A percentile compares a stretch with the other conserved stretches of the same genome.
Conservation (phyloP, 495 filamentous ascomycete species). For the Trichoderma reesei region DNA sequence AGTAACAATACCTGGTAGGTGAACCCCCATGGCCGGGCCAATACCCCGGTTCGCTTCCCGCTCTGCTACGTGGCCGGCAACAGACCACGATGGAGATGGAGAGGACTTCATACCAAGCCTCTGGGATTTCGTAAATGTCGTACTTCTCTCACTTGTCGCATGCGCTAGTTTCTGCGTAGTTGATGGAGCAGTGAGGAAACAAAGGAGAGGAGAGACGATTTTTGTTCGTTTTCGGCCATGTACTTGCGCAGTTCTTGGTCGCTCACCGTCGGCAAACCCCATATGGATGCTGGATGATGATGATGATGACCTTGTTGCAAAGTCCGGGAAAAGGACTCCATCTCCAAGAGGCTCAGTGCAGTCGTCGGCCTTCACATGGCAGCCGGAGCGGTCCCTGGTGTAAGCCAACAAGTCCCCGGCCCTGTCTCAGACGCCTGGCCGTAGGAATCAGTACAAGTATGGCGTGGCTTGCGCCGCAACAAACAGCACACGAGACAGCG, state of each 20-base stretch:
- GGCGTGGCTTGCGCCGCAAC: neutral
- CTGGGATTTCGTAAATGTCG: neutral
- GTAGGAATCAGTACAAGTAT: neutral
- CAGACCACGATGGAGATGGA: neutral
- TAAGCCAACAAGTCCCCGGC: conserved; percentile 1
- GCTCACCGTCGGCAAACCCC: conserved; percentile 6
- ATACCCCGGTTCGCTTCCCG: neutral
- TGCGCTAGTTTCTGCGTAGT: neutral
- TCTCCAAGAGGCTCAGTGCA: neutral
- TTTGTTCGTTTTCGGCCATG: neutral
- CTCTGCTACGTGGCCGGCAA: conserved; percentile 6
- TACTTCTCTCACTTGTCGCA: neutral
- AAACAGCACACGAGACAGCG: neutral
- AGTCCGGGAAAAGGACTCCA: neutral
- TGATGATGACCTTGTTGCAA: neutral
- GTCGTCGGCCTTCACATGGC: neutral
- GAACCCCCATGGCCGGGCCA: neutral
- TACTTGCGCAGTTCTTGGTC: neutral
- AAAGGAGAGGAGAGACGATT: neutral
- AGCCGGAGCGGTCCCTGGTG: neutral
- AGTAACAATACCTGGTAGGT: neutral
- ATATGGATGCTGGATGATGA: neutral
- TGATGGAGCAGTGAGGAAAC: neutral
- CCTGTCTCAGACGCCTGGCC: neutral
- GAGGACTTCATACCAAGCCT: neutral